Evolutionary conservation across 2,329 filamentous ascomycete genomes (phyloP), one percentile per base, ranked within the genome.

Genomic region (Colletotrichum tropicale): DNA sequence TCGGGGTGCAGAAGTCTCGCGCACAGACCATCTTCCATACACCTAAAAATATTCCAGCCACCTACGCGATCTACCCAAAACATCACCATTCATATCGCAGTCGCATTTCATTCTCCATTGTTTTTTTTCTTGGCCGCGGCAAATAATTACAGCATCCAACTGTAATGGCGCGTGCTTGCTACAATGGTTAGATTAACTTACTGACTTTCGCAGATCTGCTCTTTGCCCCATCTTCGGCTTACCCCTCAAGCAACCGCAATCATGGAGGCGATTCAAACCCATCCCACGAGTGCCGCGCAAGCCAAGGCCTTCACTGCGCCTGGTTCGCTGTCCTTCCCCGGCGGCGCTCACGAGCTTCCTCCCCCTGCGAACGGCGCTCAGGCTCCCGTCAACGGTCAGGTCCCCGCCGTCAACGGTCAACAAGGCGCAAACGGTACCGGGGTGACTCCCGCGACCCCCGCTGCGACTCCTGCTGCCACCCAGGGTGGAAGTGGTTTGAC

Each of bases 301-400:
- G 97, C 97, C 79, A 97, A 97, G 90, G 95, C 95, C 84, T 98
- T 98, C 87, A 98, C 96, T 81, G 96, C 95, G 76, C 95, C 96
- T 72, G 94, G 95, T 79, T 98, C 96, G 81, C 90, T 98, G 80
- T 98, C 96, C 77, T 98, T 98, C 86, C 96, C 96, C 69, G 94
- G 94, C 83, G 95, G 93, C 78, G 93, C 93, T 81, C 93, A 93
- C 81, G 95, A 98, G 83, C 85, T 98, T 84, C 96, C 95, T 77
- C 95, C 95, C 58, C 91, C 92, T 76, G 93, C 91, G 78, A 94
- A 94, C 81, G 93, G 92, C 84, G 94, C 94, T 81, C 89, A 89
- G 82, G 38, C 15, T 21, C 55, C 43, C 9, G 84, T 86, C 74
- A 86, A 86, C 75, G 85, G 81, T 76, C 88, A 88, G 82, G 83